phyloP scores from a whole-genome alignment of 441 rosid genomes.

The Manihot esculenta region DNA sequence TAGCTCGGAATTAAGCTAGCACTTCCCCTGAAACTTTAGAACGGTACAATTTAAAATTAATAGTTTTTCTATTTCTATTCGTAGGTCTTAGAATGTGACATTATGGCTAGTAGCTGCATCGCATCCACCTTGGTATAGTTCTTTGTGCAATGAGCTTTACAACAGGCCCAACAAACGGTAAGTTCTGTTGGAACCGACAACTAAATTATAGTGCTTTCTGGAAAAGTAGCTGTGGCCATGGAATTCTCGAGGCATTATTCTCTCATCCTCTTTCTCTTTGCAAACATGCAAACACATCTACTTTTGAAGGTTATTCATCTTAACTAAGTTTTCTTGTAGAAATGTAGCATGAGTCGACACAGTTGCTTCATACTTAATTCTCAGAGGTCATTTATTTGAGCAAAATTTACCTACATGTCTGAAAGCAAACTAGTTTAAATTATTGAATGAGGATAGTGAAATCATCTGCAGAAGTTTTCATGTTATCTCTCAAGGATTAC shows the following conservation, averaged over 20 bases:
- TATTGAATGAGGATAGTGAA: background rate
- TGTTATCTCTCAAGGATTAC: background rate
- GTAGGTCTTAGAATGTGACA: too few relatives aligned
- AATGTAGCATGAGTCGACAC: background rate
- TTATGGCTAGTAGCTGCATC: conserved; percentile 68
- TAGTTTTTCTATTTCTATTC: too few relatives aligned
- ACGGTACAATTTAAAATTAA: too few relatives aligned
- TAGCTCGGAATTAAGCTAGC: too few relatives aligned
- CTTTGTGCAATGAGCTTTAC: conserved; percentile 57
- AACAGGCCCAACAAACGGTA: conserved; percentile 50
- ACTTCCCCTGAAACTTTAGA: too few relatives aligned
- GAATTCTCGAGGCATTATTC: conserved; percentile 53
- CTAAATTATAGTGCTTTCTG: conserved; percentile 57
- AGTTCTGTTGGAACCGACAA: conserved; percentile 59
- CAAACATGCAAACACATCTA: background rate
- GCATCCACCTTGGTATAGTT: conserved; percentile 71
- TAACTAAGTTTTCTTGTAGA: background rate
- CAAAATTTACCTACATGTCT: background rate
- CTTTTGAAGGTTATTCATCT: background rate
- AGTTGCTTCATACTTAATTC: background rate
- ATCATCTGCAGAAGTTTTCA: background rate
- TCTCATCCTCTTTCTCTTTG: conserved; percentile 5
- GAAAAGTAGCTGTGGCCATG: conserved; percentile 63
- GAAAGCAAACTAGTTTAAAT: background rate
- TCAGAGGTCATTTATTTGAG: background rate